phyloP scores from a whole-genome alignment of 2,329 filamentous ascomycete genomes.

The Trichoderma gracile region DNA sequence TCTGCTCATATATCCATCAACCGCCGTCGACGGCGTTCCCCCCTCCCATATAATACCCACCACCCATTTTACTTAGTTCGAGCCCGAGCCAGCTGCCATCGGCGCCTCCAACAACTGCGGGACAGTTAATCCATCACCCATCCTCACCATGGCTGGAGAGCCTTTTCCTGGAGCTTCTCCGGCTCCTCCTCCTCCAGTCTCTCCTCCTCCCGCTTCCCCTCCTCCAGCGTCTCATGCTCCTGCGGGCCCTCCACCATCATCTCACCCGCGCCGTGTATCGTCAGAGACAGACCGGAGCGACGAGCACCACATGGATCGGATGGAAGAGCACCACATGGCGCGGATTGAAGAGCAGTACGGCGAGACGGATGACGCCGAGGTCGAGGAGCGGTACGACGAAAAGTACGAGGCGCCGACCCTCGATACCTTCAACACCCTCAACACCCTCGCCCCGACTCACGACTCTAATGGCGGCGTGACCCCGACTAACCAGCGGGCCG shows the following conservation, averaged over 20 bases:
- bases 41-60: conserved; percentile 9
- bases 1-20: conserved; percentile 5
- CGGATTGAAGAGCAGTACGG: not conserved
- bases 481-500: conserved; percentile 36
- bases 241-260: not conserved
- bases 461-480: conserved; percentile 30
- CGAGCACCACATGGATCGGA: not conserved
- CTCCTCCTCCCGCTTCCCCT: not conserved
- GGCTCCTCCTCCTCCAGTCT: not conserved
- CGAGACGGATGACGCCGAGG: conserved; percentile 9
- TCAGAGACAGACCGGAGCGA: conserved; percentile 11
- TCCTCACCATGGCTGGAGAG: conserved; percentile 20
- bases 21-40: not conserved
- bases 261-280: conserved; percentile 5
- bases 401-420: conserved; percentile 31
- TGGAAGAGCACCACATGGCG: too few relatives aligned
- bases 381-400: conserved; percentile 16
- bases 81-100: not conserved
- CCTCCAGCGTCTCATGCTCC: not conserved
- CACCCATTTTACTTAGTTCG: not conserved
- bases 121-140: not conserved
- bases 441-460: conserved; percentile 33
- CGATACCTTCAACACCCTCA: conserved; percentile 37
- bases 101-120: not conserved
- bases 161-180: not conserved